Evolutionary conservation across 176 grass and related monocot genomes (phyloP).

Genomic region (Zea mays): Zm-B73-REFERENCE-NAM-5.0 NC_050099.1:2044501-2045000

Average conservation of each 20-base stretch:
- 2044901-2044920: constrained; percentile 80
- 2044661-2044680: constrained; percentile 14
- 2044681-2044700: constrained; percentile 99
- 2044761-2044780: constrained; percentile 97
- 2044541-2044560: constrained; percentile 84
- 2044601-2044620: constrained; percentile 71
- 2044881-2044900: neutral
- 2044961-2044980: constrained; percentile 37
- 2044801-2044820: constrained; percentile 2
- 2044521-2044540: constrained; percentile 71
- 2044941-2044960: constrained; percentile 79
- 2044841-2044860: neutral
- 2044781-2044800: constrained; percentile 95
- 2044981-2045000: neutral
- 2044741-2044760: constrained; percentile 80
- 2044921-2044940: constrained; percentile 82
- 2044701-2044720: constrained; percentile 91
- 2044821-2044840: constrained; percentile 15
- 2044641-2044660: constrained; percentile 4
- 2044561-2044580: constrained; percentile 72
- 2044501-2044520: neutral
- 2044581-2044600: constrained; percentile 90
- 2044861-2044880: neutral
- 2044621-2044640: constrained; percentile 19
- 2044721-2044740: constrained; percentile 87